Evolutionary conservation across 805 yeast species (phyloP).

Genomic region (Myxozyma nipponensis): DNA sequence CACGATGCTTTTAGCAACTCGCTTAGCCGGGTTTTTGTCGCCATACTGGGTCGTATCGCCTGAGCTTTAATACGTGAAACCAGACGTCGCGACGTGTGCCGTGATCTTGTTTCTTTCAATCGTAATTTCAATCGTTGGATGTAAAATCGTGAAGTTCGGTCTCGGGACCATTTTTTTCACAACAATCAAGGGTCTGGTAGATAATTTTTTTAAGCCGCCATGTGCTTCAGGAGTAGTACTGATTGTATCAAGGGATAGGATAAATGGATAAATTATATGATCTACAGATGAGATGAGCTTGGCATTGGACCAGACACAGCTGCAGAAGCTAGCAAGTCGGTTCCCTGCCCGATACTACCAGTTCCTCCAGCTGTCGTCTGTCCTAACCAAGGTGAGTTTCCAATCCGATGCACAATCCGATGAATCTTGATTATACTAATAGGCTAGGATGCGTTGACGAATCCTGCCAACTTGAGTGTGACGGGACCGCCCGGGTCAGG

Average conservation of each 20-base stretch:
- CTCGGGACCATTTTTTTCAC: too few species aligned
- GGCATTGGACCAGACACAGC: background rate
- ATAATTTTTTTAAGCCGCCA: too few species aligned
- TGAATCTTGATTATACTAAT: background rate
- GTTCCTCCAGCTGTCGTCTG: slow-evolving; percentile 9
- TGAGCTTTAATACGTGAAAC: too few species aligned
- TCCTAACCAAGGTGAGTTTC: slow-evolving; percentile 15
- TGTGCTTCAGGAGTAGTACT: too few species aligned
- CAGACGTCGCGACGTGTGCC: too few species aligned
- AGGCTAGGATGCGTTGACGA: slow-evolving; percentile 10
- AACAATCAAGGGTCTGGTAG: too few species aligned
- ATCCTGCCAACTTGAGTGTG: slow-evolving; percentile 12
- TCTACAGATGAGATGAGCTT: background rate
- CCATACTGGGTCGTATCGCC: too few species aligned
- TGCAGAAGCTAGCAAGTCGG: slow-evolving; percentile 4
- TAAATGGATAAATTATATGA: too few species aligned
- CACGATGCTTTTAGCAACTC: slow-evolving; percentile 60
- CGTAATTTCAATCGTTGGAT: too few species aligned
- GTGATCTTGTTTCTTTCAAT: too few species aligned
- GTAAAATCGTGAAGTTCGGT: too few species aligned
- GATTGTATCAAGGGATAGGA: too few species aligned
- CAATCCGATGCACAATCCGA: background rate
- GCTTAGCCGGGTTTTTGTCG: slow-evolving; percentile 51
- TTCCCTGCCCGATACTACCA: slow-evolving; percentile 19
- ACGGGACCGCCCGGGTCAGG: slow-evolving; percentile 17